Evolutionary conservation across 2,329 filamentous ascomycete genomes (phyloP), one percentile per base, ranked within the genome.

Genomic region (Microdochium nivale): DNA sequence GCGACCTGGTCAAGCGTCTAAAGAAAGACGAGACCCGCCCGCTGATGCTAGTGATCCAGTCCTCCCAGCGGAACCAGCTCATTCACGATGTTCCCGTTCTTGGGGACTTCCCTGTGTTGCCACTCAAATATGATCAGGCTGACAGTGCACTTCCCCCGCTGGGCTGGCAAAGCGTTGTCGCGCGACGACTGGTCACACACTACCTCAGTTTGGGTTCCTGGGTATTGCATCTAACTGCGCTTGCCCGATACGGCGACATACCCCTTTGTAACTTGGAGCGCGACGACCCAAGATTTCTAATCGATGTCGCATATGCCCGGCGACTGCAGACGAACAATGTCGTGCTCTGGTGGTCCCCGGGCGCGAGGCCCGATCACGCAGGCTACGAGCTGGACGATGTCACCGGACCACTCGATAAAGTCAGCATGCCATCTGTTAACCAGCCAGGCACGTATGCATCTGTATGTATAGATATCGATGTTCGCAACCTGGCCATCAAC

Each of bases 401-500:
- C 23, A 72, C 88, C 0, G 88, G 88, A 0, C 81, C 88, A 2
- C 77, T 97, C 25, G 92, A 99, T 58, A 87, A 80, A 11, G 88
- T 96, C 14, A 84, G 88, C 53, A 95, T 97, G 90, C 92, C 94
- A 1, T 86, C 86, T 14, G 82, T 96, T 65, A 99, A 99, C 65
- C 92, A 90, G 49, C 88, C 92, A 0, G 92, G 91, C 40, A 95
- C 92, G 0, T 99, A 95, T 66, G 87, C 91, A 1, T 96, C 92
- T 0, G 94, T 99, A 2, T 99, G 94, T 65, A 94, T 99, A 55
- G 94, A 99, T 60, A 71, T 99, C 14, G 90, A 95, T 55, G 83
- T 99, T 48, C 88, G 91, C 47, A 99, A 99, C 62, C 78, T 99
- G 14, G 87, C 90, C 3, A 97, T 99, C 71, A 99, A 99, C 70